Percentiles rank a stretch among this genome's conserved stretches.
These are phyloP conservation scores for Tripidium arundinaceum DNA, from an alignment of 202 grass and related monocot species.

Conservation along the genomic window DNA sequence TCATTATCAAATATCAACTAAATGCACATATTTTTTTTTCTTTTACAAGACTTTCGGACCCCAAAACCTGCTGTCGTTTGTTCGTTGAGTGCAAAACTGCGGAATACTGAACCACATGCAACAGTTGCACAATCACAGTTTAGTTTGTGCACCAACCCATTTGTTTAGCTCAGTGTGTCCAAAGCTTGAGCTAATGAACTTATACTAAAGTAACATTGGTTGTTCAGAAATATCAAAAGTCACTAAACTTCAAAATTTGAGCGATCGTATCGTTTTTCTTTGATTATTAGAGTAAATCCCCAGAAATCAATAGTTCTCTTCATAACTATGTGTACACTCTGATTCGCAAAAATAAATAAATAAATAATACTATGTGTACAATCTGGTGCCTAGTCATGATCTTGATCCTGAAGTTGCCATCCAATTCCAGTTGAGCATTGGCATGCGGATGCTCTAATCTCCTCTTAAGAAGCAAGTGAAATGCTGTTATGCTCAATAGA, in stretches of 20 bases:
- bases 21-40: neutral
- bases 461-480: neutral
- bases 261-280: neutral
- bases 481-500: neutral
- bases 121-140: neutral
- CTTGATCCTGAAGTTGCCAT: neutral
- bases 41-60: slow-evolving; percentile 53
- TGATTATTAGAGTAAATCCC: neutral
- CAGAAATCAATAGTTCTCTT: neutral
- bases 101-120: slow-evolving; percentile 25
- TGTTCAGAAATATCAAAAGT: neutral
- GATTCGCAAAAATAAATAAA: neutral
- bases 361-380: neutral
- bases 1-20: slow-evolving; percentile 1
- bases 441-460: neutral
- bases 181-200: neutral
- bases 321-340: neutral
- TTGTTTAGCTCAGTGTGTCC: neutral
- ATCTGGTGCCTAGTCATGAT: neutral
- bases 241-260: neutral
- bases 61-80: slow-evolving; percentile 45
- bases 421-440: neutral
- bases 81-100: neutral
- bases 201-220: neutral
- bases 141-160: neutral